Conservation (phyloP, 2,329 filamentous ascomycete genomes). For the Nectriaceae sp. region DNA sequence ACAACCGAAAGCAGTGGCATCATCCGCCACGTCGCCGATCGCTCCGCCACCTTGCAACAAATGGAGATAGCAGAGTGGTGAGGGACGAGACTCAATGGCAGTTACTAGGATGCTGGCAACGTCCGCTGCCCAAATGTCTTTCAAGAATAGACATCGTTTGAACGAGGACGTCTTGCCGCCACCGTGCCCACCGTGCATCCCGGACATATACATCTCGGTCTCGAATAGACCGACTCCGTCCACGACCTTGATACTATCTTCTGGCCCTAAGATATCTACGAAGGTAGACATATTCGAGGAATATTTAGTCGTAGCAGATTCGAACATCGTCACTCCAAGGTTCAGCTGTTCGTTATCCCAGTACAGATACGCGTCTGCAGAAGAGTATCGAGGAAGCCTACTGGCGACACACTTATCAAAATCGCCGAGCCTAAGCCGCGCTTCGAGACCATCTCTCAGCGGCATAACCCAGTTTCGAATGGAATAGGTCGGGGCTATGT, state of each 20-base stretch:
- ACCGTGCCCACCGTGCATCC: conserved; percentile 60
- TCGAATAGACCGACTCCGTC: conserved; percentile 57
- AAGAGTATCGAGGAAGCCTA: conserved; percentile 43
- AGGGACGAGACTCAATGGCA: conserved; percentile 51
- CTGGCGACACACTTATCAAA: conserved; percentile 42
- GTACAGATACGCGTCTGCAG: conserved; percentile 59
- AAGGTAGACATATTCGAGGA: conserved; percentile 7
- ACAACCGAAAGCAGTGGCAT: conserved; percentile 61
- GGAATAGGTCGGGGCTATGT: conserved; percentile 41
- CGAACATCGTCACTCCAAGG: conserved; percentile 54
- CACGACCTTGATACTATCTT: conserved; percentile 36
- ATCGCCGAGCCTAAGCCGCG: conserved; percentile 35
- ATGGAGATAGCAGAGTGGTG: conserved; percentile 61
- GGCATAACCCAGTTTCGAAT: conserved; percentile 44
- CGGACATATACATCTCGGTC: conserved; percentile 60
- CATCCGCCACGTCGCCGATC: conserved; percentile 42
- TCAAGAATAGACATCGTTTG: conserved; percentile 65
- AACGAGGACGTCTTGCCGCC: conserved; percentile 63
- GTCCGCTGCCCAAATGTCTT: conserved; percentile 40
- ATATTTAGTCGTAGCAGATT: conserved; percentile 34
- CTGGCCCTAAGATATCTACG: conserved; percentile 34
- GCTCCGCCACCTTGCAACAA: conserved; percentile 61
- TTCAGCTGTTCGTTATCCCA: conserved; percentile 44
- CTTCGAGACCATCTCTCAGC: conserved; percentile 28
- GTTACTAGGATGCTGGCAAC: conserved; percentile 40